Base-by-base conservation (phyloP, 83 land plant species). In the Picea abies region DNA sequence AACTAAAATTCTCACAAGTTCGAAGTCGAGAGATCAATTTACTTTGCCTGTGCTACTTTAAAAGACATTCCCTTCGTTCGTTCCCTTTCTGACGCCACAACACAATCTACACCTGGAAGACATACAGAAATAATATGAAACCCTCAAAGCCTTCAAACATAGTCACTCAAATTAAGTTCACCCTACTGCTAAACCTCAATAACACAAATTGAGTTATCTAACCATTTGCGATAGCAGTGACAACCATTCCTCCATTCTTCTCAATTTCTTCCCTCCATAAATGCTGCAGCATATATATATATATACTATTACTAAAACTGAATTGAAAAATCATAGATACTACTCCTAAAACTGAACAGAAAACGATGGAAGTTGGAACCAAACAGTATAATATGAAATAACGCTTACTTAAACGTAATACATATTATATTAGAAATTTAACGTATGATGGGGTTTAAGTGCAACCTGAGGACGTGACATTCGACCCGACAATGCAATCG, bases 181-280 rank as follows among this genome's bases (percentile, higher is more conserved):
- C 16, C 20, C 17, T 19, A 10, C 5, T 63, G 39, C 47, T 19
- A 67, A 15, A 78, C 32, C 20, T 25, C n/a, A 32, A 83, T 20
- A 29, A 16, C n/a, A 61, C 25, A 26, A 79, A 3, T 20, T 66
- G 56, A 81, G 4, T 39, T 44, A 4, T 71, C 44, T 52, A 15
- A 78, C 79, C 81, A 90, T 90, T 94, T 17, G 60, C 22, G 17
- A 89, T 79, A 11, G 87, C 77, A 79, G 88, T 89, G 65, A 84
- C 83, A 22, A 92, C 88, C 68, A 89, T 92, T 37, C 95, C 97
- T 52, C 97, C 97, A 87, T 89, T 83, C 79, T 88, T 91, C 82
- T 92, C 95, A 63, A 94, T 92, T 65, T 88, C 87, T 70, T 65
- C 84, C 78, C 82, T 90, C 91, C 89, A 92, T 19, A 72, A 73